A percentile compares a stretch with the other conserved stretches of the same genome.
Conservation (phyloP, 2,329 filamentous ascomycete species). For the Calonectria hawksworthii region DNA sequence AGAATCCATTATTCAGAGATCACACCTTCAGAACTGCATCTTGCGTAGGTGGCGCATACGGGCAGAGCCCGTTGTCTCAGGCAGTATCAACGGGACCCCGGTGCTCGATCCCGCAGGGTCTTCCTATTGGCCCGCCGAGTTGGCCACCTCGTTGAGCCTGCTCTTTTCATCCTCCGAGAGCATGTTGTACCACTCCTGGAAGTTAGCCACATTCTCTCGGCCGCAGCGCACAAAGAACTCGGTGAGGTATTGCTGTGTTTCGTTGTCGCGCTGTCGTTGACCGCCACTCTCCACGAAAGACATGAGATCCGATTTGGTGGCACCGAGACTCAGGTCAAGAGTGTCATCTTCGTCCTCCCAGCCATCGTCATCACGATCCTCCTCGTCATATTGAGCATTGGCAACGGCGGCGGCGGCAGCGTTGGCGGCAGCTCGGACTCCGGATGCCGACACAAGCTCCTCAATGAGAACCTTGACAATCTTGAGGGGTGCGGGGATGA, state of each 20-base stretch:
- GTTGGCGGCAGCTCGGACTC: conserved; percentile 70
- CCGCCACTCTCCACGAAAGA: conserved; percentile 74
- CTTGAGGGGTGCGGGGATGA: conserved; percentile 90
- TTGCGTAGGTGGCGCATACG: conserved; percentile 26
- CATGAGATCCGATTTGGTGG: conserved; percentile 84
- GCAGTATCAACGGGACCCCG: conserved; percentile 15
- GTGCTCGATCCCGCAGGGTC: conserved; percentile 18
- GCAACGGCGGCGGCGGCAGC: conserved; percentile 75
- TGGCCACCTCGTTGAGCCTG: conserved; percentile 68
- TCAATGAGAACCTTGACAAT: conserved; percentile 96
- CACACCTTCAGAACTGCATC: conserved; percentile 4
- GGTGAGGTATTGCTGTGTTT: conserved; percentile 87
- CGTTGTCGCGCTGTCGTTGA: conserved; percentile 83
- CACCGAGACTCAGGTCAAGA: conserved; percentile 80
- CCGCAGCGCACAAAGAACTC: conserved; percentile 81
- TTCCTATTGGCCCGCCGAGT: conserved; percentile 49
- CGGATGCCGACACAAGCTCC: conserved; percentile 87
- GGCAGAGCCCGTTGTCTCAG: conserved; percentile 15
- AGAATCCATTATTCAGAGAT: background rate
- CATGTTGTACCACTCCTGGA: conserved; percentile 69
- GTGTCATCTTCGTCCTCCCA: conserved; percentile 90
- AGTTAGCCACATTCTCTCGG: conserved; percentile 68
- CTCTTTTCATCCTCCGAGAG: conserved; percentile 68
- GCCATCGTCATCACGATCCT: conserved; percentile 82
- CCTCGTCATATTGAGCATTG: conserved; percentile 70